These are phyloP conservation scores for Arachis hypogaea DNA, from an alignment of 306 rosid genomes.

Conservation along the genomic window DNA sequence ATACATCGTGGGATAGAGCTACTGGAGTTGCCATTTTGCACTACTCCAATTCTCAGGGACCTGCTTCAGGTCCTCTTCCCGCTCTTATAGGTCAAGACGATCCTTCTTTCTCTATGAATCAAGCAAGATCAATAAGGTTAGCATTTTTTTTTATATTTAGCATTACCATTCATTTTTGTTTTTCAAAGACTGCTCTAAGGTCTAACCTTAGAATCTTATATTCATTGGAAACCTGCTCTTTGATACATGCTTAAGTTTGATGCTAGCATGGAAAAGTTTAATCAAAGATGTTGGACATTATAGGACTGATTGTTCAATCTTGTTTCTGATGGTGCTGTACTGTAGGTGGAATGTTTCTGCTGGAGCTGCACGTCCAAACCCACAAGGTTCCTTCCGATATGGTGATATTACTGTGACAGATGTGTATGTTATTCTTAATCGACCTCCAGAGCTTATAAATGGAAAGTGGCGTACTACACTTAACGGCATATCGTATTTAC, in stretches of 20 bases:
- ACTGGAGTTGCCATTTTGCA: slow-evolving; percentile 77
- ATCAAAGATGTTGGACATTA: not conserved
- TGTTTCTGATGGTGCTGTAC: slow-evolving; percentile 34
- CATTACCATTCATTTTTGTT: slow-evolving; percentile 30
- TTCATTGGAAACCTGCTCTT: slow-evolving; percentile 19
- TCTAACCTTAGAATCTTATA: slow-evolving; percentile 7
- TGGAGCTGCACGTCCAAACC: slow-evolving; percentile 91
- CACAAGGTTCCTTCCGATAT: slow-evolving; percentile 84
- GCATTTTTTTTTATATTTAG: not conserved
- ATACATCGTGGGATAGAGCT: slow-evolving; percentile 69
- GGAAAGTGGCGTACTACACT: slow-evolving; percentile 84
- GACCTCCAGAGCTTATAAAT: slow-evolving; percentile 75
- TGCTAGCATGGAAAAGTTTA: not conserved
- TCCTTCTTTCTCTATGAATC: slow-evolving; percentile 78
- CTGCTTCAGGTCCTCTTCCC: slow-evolving; percentile 86
- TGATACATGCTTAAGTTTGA: slow-evolving; percentile 13
- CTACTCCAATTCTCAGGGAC: slow-evolving; percentile 80
- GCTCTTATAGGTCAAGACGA: slow-evolving; percentile 61
- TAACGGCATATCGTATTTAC: slow-evolving; percentile 79
- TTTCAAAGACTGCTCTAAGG: not conserved
- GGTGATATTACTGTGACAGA: slow-evolving; percentile 77
- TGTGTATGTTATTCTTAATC: slow-evolving; percentile 64
- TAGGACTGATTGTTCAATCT: slow-evolving; percentile 17
- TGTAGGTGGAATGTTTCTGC: slow-evolving; percentile 81
- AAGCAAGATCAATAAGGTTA: slow-evolving; percentile 90